phyloP scores from a whole-genome alignment of 2,329 filamentous ascomycete genomes.

The Cordyceps farinosa region DNA sequence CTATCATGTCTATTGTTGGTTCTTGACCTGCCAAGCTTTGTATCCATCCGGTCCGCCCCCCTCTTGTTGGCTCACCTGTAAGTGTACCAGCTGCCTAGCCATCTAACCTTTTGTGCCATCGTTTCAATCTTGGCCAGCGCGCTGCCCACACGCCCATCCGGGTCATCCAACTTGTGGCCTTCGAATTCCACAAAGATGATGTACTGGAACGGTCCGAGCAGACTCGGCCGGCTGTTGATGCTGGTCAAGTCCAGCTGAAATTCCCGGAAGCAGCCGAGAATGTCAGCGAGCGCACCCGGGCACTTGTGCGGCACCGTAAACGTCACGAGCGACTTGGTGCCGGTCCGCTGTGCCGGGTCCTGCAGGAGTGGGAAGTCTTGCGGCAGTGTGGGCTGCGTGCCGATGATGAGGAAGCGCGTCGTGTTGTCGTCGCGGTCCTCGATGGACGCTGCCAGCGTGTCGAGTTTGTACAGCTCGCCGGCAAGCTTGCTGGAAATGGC shows the following conservation, averaged over 20 bases:
- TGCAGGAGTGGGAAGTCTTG: conserved; percentile 27
- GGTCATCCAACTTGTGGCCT: conserved; percentile 51
- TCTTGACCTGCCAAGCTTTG: background rate
- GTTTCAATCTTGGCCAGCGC: conserved; percentile 56
- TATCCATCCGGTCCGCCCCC: background rate
- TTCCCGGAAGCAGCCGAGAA: conserved; percentile 72
- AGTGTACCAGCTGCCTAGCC: conserved; percentile 65
- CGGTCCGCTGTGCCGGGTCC: conserved; percentile 25
- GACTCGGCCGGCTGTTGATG: conserved; percentile 82
- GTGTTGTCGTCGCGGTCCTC: conserved; percentile 73
- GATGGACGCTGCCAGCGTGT: conserved; percentile 65
- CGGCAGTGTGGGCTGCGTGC: conserved; percentile 31
- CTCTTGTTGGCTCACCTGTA: conserved; percentile 25
- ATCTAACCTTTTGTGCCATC: conserved; percentile 61
- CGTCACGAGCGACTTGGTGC: conserved; percentile 69
- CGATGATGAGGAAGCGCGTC: conserved; percentile 73
- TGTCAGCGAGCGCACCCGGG: conserved; percentile 80
- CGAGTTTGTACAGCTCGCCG: conserved; percentile 62
- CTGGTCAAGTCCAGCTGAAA: conserved; percentile 79
- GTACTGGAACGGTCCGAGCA: conserved; percentile 77
- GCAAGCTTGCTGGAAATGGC: conserved; percentile 78
- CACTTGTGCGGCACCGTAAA: conserved; percentile 77
- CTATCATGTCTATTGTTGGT: background rate
- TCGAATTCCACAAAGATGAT: conserved; percentile 92
- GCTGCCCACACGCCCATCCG: conserved; percentile 54